Conservation (phyloP, 2,329 filamentous ascomycete species). For the Curvularia verruculosa region DNA sequence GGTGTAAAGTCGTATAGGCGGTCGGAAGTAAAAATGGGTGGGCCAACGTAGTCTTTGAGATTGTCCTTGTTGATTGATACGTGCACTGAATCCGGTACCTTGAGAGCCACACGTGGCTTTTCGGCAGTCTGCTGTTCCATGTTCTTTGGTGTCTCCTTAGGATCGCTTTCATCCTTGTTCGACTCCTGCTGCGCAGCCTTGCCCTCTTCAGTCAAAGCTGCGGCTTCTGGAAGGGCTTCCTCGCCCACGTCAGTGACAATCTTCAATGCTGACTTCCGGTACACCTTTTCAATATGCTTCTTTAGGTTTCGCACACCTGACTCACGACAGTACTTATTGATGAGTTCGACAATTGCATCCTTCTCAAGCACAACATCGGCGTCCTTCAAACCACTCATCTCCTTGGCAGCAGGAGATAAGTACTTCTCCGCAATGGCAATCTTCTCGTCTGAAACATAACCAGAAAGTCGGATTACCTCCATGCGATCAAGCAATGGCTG, state of each 20-base stretch:
- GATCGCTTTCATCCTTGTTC: slow-evolving; percentile 67
- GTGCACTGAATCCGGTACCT: slow-evolving; percentile 85
- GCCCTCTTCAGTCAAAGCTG: slow-evolving; percentile 83
- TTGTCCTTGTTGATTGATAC: slow-evolving; percentile 87
- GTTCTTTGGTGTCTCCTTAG: slow-evolving; percentile 65
- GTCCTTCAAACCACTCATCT: slow-evolving; percentile 85
- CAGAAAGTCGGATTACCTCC: slow-evolving; percentile 95
- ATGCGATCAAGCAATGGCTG: slow-evolving; percentile 92
- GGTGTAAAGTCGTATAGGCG: slow-evolving; percentile 93
- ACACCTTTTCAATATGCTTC: slow-evolving; percentile 99
- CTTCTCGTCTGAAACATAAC: slow-evolving; percentile 97
- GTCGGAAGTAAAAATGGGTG: slow-evolving; percentile 93
- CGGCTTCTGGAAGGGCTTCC: slow-evolving; percentile 77
- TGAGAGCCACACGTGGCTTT: slow-evolving; percentile 73
- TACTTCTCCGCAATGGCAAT: slow-evolving; percentile 97
- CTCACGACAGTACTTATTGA: slow-evolving; percentile 98
- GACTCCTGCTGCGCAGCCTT: slow-evolving; percentile 76
- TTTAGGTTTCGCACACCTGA: slow-evolving; percentile 97
- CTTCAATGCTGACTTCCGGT: slow-evolving; percentile 94
- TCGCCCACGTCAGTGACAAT: slow-evolving; percentile 95
- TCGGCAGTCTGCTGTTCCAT: slow-evolving; percentile 67
- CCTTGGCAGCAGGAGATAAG: slow-evolving; percentile 90
- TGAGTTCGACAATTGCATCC: slow-evolving; percentile 91
- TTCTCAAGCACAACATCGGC: slow-evolving; percentile 87
- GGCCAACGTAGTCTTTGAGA: slow-evolving; percentile 94